These are phyloP conservation scores for Hirschioporus abietinus DNA, from an alignment of 768 basidiomycete species.

Conservation along the genomic window DNA sequence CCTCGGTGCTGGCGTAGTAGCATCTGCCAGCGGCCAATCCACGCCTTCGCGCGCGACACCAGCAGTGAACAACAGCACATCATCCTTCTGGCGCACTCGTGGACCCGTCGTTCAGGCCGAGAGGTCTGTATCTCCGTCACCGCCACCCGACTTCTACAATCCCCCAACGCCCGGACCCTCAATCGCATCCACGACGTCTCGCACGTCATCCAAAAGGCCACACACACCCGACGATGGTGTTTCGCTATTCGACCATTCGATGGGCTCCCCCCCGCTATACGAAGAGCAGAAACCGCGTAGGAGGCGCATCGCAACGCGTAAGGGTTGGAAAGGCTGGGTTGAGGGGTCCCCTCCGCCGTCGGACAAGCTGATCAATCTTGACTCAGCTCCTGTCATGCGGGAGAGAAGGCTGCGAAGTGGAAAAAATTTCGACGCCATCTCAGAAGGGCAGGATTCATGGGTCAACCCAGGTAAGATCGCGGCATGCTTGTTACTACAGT, in stretches of 20 bases:
- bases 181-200: constrained; percentile 65
- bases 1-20: constrained; percentile 20
- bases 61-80: constrained; percentile 30
- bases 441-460: constrained; percentile 74
- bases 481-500: constrained; percentile 37
- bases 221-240: constrained; percentile 66
- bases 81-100: constrained; percentile 60
- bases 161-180: constrained; percentile 74
- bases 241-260: constrained; percentile 24
- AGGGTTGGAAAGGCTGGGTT: constrained; percentile 91
- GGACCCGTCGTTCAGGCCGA: constrained; percentile 68
- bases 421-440: constrained; percentile 79
- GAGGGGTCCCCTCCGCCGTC: constrained; percentile 80
- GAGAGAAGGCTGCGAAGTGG: constrained; percentile 80
- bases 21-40: constrained; percentile 14
- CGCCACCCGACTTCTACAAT: constrained; percentile 62
- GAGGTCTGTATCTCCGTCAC: constrained; percentile 70
- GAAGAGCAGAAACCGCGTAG: constrained; percentile 42
- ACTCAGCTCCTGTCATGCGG: constrained; percentile 61
- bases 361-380: constrained; percentile 76
- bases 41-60: constrained; percentile 20
- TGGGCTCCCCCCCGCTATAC: constrained; percentile 18
- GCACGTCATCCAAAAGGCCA: constrained; percentile 76
- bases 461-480: constrained; percentile 48
- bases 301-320: constrained; percentile 59